Evolutionary conservation across 2,329 filamentous ascomycete genomes (phyloP).

Genomic region (Apiospora kogelbergensis): DNA sequence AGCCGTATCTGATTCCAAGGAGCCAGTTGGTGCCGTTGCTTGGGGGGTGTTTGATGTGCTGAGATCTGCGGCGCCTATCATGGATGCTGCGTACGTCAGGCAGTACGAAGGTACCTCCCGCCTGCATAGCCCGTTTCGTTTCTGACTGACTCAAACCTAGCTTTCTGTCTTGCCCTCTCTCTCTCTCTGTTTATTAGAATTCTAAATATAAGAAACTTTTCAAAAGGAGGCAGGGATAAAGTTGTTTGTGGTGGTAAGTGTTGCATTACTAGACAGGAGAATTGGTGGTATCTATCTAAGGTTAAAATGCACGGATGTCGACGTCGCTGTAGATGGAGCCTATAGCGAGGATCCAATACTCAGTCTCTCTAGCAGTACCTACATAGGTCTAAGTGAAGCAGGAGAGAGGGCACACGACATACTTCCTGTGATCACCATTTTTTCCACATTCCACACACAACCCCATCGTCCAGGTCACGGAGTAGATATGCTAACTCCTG

Average conservation of each 20-base stretch:
- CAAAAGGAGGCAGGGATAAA: neutral
- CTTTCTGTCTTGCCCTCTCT: neutral
- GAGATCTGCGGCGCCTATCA: conserved; percentile 3
- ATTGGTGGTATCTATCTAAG: too few species aligned
- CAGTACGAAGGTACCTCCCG: neutral
- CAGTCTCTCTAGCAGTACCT: too few species aligned
- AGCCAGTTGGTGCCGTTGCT: neutral
- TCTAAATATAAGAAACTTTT: too few species aligned
- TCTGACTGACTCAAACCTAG: neutral
- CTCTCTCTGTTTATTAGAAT: too few species aligned
- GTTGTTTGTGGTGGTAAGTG: neutral
- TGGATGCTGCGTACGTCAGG: neutral
- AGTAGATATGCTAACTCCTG: too few species aligned
- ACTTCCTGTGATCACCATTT: too few species aligned
- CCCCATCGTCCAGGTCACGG: too few species aligned
- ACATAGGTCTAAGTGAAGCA: too few species aligned
- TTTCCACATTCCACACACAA: too few species aligned
- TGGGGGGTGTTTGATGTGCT: neutral
- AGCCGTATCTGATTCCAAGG: neutral
- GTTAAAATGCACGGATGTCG: neutral
- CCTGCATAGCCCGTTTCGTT: neutral
- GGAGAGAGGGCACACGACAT: too few species aligned
- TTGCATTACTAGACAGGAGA: too few species aligned
- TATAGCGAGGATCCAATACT: neutral
- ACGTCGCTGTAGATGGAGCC: neutral